Conservation (phyloP, 148 eudicot species). For the Amaranthus cruentus region DNA sequence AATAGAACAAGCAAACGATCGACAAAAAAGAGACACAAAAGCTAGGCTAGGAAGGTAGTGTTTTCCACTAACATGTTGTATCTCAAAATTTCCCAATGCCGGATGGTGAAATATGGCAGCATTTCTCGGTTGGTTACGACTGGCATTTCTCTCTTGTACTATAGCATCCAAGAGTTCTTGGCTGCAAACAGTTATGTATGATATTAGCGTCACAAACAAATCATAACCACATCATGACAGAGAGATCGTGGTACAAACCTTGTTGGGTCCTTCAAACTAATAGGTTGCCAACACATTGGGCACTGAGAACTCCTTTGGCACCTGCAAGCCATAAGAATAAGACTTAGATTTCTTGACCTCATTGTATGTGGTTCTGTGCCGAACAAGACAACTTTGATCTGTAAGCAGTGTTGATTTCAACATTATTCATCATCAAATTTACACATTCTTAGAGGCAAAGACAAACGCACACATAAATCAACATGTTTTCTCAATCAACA, state of each 20-base stretch:
- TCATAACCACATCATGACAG: background rate
- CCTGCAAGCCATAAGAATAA: slow-evolving; percentile 38
- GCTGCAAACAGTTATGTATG: slow-evolving; percentile 35
- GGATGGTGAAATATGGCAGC: slow-evolving; percentile 88
- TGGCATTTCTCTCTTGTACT: slow-evolving; percentile 65
- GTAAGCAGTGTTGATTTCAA: background rate
- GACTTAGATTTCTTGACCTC: slow-evolving; percentile 1
- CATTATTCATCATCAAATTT: background rate
- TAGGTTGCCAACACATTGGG: slow-evolving; percentile 98
- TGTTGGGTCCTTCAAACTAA: slow-evolving; percentile 83
- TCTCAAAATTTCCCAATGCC: slow-evolving; percentile 75
- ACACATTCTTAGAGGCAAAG: background rate
- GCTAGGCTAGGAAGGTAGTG: background rate
- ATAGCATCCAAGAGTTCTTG: slow-evolving; percentile 88
- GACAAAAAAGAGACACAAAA: background rate
- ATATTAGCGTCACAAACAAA: background rate
- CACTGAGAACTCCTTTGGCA: slow-evolving; percentile 98
- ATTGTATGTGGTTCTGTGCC: background rate
- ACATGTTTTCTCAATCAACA: background rate
- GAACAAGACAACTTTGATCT: background rate
- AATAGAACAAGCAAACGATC: background rate
- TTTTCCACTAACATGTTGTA: slow-evolving; percentile 58
- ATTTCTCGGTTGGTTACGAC: slow-evolving; percentile 65
- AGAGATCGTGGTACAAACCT: slow-evolving; percentile 28
- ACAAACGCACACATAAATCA: background rate